Evolutionary conservation across 208 protist species (phyloP), one percentile per base, ranked within the genome.

Genomic region (Leishmania amazonensis): DNA sequence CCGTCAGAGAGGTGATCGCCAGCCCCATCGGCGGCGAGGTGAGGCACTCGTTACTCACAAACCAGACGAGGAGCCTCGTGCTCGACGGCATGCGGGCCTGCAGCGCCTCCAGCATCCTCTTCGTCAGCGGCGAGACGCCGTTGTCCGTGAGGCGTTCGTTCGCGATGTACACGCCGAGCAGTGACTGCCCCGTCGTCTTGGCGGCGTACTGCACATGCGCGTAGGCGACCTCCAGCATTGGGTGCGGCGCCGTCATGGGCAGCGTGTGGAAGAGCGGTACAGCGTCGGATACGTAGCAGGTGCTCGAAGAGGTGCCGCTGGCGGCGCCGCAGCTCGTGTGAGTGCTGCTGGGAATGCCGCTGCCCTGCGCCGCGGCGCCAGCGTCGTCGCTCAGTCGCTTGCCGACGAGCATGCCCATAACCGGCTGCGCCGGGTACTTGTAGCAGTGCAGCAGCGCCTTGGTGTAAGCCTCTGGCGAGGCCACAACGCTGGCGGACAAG

Each of bases 361-460:
- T 24, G 38, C 68, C 31, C 28, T 74, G 68, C 45, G 45, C 68
- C 38, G 71, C 49, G 17, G 62, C 60, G 67, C 42, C 58, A 62
- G 76, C 75, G 47, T 88, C 78, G 11, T 86, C 84, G 64, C 76
- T 87, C 11, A 94, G 78, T 11, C 91, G 92, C 85, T 96, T 97
- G 47, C 94, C 94, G 24, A 97, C 81, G 21, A 97, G 89, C 75
- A 97, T 88, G 21, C 94, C 94, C 45, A 93, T 81, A 42, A 97
- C 91, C 4, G 94, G 82, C 83, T 96, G 94, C 1, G 91, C 95
- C 45, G 93, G 89, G 80, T 96, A 94, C 85, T 96, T 97, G 83
- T 94, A 94, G 77, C 90, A 91, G 90, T 97, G 94, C 28, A 96
- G 84, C 21, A 97, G 81, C 0, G 91, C 90, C 91, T 96, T 97